Evolutionary conservation across 257 asterid genomes (phyloP).

Genomic region (Plantago elongata): DNA sequence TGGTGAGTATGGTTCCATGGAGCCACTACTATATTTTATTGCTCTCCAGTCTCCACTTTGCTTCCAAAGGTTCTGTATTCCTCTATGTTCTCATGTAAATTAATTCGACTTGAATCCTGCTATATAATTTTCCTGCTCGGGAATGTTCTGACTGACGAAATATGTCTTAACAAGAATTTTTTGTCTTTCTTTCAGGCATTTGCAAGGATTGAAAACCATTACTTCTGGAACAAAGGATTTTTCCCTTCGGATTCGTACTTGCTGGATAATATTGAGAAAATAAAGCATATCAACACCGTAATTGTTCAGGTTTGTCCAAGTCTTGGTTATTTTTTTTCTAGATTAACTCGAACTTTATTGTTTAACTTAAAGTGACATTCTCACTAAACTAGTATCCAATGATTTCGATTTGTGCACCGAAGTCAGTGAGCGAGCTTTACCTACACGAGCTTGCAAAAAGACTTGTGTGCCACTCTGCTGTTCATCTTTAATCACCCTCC

Average conservation of each 20-base stretch:
- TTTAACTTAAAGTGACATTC: not conserved
- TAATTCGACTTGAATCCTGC: not conserved
- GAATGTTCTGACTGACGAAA: conserved; percentile 2
- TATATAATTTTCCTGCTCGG: conserved; percentile 13
- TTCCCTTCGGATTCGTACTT: conserved; percentile 69
- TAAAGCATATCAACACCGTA: conserved; percentile 67
- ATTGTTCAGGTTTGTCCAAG: conserved; percentile 76
- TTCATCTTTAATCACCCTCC: no score
- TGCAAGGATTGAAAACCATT: conserved; percentile 98
- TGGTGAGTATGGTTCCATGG: conserved; percentile 51
- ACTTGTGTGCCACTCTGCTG: no score
- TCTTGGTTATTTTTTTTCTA: not conserved
- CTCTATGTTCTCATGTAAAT: no score
- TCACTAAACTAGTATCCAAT: not conserved
- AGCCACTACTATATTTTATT: not conserved
- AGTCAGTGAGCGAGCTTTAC: not conserved
- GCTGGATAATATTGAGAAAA: conserved; percentile 83
- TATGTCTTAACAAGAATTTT: conserved; percentile 10
- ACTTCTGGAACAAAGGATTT: conserved; percentile 89
- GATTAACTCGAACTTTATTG: not conserved
- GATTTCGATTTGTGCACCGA: not conserved
- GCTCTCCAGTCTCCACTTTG: no score
- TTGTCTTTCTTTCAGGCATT: conserved; percentile 61
- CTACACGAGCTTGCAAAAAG: not conserved
- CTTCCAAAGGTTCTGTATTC: no score